Evolutionary conservation across 345 rosid genomes (phyloP), one percentile per base, ranked within the genome.

Genomic region (Hypericum androsaemum): DNA sequence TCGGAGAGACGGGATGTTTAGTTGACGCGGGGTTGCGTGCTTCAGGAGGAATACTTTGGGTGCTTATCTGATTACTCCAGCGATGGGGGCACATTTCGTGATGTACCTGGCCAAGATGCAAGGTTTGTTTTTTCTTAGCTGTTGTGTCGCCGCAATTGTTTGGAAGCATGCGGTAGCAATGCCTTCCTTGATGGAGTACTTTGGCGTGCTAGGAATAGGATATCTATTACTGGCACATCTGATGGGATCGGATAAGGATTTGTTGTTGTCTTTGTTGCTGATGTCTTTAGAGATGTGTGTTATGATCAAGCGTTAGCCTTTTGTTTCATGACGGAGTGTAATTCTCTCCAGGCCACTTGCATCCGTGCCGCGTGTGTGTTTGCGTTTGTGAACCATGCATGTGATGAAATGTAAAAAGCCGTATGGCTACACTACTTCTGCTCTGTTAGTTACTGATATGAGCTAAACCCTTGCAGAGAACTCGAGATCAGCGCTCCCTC

Each of bases 61-160:
- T 12, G 95, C 96, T 8, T 87, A 78, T 63, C 59, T 92, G 65
- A 67, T 92, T 65, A 83, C 98, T 3, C 95, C 98, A 0, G 88
- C 84, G 39, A 80, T 77, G 76, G 98, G 94, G 44, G 79, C 98
- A 41, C 95, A 92, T 69, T 92, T 92, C 58, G 89, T 74, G 62
- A 87, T 92, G 96, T 83, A 77, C 77, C 66, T 88, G 10, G 94
- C 94, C 12, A 87, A 79, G 69, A 87, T 84, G 89, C 74, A 78
- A 84, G 98, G 96, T 87, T 14, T 54, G 74, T 12, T 67, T 50
- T 39, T 60, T 52, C 43, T 44, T 10, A 9, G 39, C 44, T 32
- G 43, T 40, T 39, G 54, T 8, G 54, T 28, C 8, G 32, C 32
- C 32, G 32, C 32, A 22, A 22, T 22, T 22, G 32, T 22, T 22